Conservation (phyloP, 768 basidiomycete species). For the Rhodotorula paludigena region DNA sequence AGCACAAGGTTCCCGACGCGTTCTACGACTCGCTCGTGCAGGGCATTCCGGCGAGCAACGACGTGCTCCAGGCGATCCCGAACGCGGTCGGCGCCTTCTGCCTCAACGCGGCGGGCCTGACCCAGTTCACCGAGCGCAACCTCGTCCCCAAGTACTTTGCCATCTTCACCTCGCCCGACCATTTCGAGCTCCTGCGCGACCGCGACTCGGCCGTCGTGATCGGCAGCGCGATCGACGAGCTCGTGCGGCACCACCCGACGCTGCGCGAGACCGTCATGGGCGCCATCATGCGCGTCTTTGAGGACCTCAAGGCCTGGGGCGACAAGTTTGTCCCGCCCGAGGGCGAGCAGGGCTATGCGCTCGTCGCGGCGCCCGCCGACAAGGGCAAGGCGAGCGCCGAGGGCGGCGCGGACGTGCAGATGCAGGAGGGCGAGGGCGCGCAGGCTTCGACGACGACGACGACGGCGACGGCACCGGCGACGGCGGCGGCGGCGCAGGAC, state of each 20-base stretch:
- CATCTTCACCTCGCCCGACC: slow-evolving; percentile 77
- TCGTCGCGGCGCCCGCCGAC: slow-evolving; percentile 6
- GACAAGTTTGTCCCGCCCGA: slow-evolving; percentile 44
- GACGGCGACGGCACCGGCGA: neutral
- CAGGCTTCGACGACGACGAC: neutral
- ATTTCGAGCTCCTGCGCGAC: slow-evolving; percentile 77
- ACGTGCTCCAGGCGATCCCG: slow-evolving; percentile 88
- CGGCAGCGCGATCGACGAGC: slow-evolving; percentile 86
- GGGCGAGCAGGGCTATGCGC: slow-evolving; percentile 30
- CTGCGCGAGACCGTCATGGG: slow-evolving; percentile 76
- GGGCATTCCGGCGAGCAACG: slow-evolving; percentile 34
- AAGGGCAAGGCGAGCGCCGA: neutral
- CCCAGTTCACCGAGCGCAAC: slow-evolving; percentile 66
- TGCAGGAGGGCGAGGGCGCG: neutral
- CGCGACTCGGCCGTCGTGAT: slow-evolving; percentile 87
- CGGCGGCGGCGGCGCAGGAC: neutral
- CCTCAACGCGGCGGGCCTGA: slow-evolving; percentile 81
- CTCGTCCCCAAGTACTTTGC: slow-evolving; percentile 80
- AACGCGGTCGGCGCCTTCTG: slow-evolving; percentile 95
- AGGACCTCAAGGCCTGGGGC: slow-evolving; percentile 70
- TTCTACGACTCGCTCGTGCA: slow-evolving; percentile 80
- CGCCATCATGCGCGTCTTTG: slow-evolving; percentile 64
- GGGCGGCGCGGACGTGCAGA: neutral
- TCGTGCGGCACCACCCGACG: slow-evolving; percentile 88
- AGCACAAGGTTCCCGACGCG: slow-evolving; percentile 77